Conservation (phyloP, 2,329 filamentous ascomycete species). For the Fusarium caatingaense region DNA sequence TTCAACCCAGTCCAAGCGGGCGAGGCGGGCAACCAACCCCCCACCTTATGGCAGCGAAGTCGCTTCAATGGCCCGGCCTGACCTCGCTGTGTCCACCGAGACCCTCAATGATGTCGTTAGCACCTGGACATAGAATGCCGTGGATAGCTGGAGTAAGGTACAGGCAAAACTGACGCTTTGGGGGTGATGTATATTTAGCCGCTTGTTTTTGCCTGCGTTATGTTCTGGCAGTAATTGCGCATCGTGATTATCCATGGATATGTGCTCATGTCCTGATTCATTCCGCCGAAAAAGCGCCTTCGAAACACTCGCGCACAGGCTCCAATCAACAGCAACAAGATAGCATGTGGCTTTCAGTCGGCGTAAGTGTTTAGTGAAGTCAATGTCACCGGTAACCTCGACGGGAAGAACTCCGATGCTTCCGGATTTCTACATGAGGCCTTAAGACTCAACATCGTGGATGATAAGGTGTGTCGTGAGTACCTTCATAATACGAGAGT, state of each 20-base stretch:
- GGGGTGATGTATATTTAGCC: slow-evolving; percentile 29
- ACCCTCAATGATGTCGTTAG: slow-evolving; percentile 42
- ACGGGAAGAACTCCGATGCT: slow-evolving; percentile 36
- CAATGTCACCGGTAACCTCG: slow-evolving; percentile 8
- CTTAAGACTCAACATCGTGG: neutral
- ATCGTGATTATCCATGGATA: slow-evolving; percentile 17
- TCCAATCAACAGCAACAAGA: slow-evolving; percentile 1
- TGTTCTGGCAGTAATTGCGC: neutral
- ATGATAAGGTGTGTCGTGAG: neutral
- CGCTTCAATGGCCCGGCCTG: slow-evolving; percentile 29
- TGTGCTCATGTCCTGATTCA: slow-evolving; percentile 9
- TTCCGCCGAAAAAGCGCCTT: slow-evolving; percentile 20
- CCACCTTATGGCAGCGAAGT: slow-evolving; percentile 26
- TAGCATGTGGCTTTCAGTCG: slow-evolving; percentile 23
- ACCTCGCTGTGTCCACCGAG: slow-evolving; percentile 40
- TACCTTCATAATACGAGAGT: neutral
- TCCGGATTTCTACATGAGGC: slow-evolving; percentile 8
- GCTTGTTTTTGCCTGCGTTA: slow-evolving; percentile 22
- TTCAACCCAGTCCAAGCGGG: slow-evolving; percentile 11
- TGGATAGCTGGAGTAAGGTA: slow-evolving; percentile 23
- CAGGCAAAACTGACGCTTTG: neutral
- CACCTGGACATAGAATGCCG: slow-evolving; percentile 36
- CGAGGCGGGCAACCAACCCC: slow-evolving; percentile 22
- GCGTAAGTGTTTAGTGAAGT: neutral
- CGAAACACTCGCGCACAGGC: slow-evolving; percentile 3